Evolutionary conservation across 371 early-diverging fungal species (phyloP), one percentile per base, ranked within the genome.

Genomic region (Saksenaea oblongispora): DNA sequence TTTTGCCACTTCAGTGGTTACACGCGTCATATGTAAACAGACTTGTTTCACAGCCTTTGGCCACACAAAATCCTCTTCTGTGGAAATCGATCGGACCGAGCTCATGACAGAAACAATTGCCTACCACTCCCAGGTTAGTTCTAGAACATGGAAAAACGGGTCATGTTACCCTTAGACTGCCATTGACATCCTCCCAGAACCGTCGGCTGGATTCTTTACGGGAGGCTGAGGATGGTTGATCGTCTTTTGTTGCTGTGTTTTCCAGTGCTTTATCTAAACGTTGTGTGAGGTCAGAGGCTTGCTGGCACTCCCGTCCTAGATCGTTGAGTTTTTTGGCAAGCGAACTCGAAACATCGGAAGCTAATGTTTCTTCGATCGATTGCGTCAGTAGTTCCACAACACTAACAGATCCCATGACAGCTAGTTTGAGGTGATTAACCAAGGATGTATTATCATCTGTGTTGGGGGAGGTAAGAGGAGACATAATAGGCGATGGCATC

Each of bases 1-100:
- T 44, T 72, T 74, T n/a, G 82, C 82, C 35, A 81, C 79, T 57
- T 81, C 82, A 9, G 82, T 74, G 2, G 82, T 78, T 37, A 81
- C 75, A n/a, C 82, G 61, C 1, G 82, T 81, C 10, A 81, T 75
- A 58, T 81, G 76, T 8, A 76, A 53, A 62, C 76, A 78, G 1
- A 79, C 79, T 61, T 81, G 82, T 53, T 76, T 78, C 26, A 81
- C 68, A 5, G 77, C 51, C 37, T 76, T 74, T 18, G 82, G 75
- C 76, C 78, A 81, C 14, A 35, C 57, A 53, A 78, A 76, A 13
- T 78, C 79, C 18, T 81, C 77, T 59, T 76, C 71, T 1, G 75
- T 81, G 2, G 76, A 75, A n/a, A 78, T 68, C 0, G 75, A 65
- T 10, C 77, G 65, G 26, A 81, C 70, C 4, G 67, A 63, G 2